These are phyloP conservation scores for Hibiscus trionum DNA, from an alignment of 345 rosid genomes.

Conservation along the genomic window DNA sequence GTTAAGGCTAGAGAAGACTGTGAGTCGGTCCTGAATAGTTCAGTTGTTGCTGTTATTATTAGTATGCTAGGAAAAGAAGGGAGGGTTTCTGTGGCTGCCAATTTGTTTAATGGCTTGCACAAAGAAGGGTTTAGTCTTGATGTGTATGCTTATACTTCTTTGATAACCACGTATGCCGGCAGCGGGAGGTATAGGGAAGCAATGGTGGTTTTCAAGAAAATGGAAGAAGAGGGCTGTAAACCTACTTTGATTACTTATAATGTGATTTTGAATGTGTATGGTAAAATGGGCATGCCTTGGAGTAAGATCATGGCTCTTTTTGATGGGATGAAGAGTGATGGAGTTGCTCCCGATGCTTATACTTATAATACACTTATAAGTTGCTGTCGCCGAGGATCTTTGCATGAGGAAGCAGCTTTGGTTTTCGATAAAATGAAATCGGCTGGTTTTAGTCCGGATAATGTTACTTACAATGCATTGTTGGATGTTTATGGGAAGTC, in stretches of 20 bases:
- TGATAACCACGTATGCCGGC: constrained; percentile 60
- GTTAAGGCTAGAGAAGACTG: constrained; percentile 43
- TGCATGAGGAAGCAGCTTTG: constrained; percentile 71
- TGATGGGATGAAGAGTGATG: constrained; percentile 55
- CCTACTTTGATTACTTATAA: constrained; percentile 89
- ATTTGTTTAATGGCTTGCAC: constrained; percentile 43
- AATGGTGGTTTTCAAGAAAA: constrained; percentile 53
- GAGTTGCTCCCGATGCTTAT: constrained; percentile 59
- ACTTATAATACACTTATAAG: constrained; percentile 83
- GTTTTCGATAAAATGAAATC: constrained; percentile 67
- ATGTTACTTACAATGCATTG: constrained; percentile 73
- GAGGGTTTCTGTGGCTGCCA: constrained; percentile 48
- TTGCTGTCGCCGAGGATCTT: constrained; percentile 75
- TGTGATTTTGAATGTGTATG: constrained; percentile 71
- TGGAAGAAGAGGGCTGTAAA: constrained; percentile 78
- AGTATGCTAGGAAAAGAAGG: constrained; percentile 63
- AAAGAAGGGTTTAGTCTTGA: constrained; percentile 55
- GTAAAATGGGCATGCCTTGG: constrained; percentile 99
- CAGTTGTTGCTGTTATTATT: constrained; percentile 59
- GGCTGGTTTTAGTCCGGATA: constrained; percentile 68
- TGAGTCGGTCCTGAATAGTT: constrained; percentile 33
- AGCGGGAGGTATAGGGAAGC: constrained; percentile 86
- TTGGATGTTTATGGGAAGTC: constrained; percentile 92
- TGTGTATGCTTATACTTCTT: constrained; percentile 73
- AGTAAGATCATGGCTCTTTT: constrained; percentile 51